Evolutionary conservation across 345 rosid species (phyloP).

Genomic region (Lepidium aucheri): DNA sequence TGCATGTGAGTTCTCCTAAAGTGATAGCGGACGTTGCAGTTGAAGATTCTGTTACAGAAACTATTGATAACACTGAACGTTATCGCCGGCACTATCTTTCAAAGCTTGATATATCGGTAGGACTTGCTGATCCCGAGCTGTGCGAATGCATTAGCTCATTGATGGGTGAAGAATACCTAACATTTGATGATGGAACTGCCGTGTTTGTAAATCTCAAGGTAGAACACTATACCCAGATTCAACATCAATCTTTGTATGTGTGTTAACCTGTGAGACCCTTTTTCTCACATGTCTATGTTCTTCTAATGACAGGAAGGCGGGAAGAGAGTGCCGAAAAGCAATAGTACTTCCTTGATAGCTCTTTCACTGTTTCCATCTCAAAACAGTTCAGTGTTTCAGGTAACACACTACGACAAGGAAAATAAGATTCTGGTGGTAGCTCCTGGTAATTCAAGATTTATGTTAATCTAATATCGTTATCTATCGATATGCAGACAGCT

Average conservation of each 20-base stretch:
- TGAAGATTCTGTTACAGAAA: constrained; percentile 33
- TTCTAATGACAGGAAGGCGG: constrained; percentile 51
- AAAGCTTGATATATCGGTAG: constrained; percentile 72
- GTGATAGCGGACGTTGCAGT: constrained; percentile 23
- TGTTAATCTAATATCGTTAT: background rate
- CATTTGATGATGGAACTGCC: constrained; percentile 35
- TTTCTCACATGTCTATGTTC: background rate
- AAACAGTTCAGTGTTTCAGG: constrained; percentile 63
- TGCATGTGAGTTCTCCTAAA: constrained; percentile 30
- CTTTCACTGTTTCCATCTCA: constrained; percentile 45
- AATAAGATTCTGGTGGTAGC: background rate
- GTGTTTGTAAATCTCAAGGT: constrained; percentile 66
- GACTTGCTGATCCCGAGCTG: constrained; percentile 66
- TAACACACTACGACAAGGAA: constrained; percentile 16
- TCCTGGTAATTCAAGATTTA: background rate
- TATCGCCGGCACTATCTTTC: constrained; percentile 55
- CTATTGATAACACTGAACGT: constrained; percentile 17
- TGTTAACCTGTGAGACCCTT: background rate
- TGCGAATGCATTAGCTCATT: constrained; percentile 40
- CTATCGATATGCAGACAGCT: constrained; percentile 53
- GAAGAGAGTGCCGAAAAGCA: constrained; percentile 46
- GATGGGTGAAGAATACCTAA: constrained; percentile 25
- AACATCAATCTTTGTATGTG: background rate
- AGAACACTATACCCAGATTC: background rate
- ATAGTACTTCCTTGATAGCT: constrained; percentile 30